Evolutionary conservation across 495 filamentous ascomycete species (phyloP).

Genomic region (Beverwykella pulmonaria): DNA sequence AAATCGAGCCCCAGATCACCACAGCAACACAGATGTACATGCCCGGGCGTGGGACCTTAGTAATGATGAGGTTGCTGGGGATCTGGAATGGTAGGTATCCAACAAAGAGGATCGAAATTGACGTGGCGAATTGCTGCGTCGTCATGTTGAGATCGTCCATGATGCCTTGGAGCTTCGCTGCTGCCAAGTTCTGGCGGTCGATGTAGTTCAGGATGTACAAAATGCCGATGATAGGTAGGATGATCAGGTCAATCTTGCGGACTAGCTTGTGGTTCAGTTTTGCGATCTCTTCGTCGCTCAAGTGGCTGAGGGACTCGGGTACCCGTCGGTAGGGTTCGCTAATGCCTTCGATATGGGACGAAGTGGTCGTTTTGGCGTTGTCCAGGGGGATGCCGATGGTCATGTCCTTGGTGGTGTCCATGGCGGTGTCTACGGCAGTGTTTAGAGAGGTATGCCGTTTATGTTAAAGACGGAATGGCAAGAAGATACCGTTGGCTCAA

Average conservation of each 20-base stretch:
- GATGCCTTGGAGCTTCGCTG: constrained; percentile 10
- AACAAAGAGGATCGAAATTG: constrained; percentile 52
- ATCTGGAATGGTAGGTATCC: constrained; percentile 53
- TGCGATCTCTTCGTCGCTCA: not conserved
- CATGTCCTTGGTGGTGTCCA: not conserved
- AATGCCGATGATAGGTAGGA: constrained; percentile 2
- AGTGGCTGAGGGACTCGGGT: not conserved
- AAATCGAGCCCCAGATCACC: constrained; percentile 52
- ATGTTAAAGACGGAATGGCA: no score
- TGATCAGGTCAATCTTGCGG: constrained; percentile 1
- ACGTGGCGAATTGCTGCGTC: not conserved
- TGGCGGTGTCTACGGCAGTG: not conserved
- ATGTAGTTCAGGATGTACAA: constrained; percentile 12
- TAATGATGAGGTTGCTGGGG: constrained; percentile 59
- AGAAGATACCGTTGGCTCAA: no score
- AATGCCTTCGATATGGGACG: not conserved
- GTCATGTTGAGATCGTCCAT: not conserved
- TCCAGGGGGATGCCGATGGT: not conserved
- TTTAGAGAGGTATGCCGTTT: no score
- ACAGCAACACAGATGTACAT: constrained; percentile 47
- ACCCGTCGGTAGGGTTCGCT: not conserved
- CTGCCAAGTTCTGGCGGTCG: constrained; percentile 6
- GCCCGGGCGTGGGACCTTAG: constrained; percentile 48
- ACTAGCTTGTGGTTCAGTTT: not conserved
- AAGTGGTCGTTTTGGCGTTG: not conserved